phyloP scores from a whole-genome alignment of 2,329 filamentous ascomycete genomes.

The Ophiostoma triangulosporum region DNA sequence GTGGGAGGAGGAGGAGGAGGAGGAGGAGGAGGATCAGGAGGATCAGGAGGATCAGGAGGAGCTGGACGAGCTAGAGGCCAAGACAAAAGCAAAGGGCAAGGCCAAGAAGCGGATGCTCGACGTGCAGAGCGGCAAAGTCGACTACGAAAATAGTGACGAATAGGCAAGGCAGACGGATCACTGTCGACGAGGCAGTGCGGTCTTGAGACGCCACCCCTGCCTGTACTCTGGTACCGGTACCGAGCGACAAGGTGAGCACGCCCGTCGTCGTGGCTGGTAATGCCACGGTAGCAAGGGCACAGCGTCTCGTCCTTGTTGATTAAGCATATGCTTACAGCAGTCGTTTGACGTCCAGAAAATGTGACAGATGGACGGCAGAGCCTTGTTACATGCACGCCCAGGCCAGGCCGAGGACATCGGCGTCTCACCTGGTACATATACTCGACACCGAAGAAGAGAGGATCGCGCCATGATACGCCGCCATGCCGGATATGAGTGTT shows the following conservation, averaged over 20 bases:
- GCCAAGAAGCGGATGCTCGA: not conserved
- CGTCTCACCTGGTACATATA: no score
- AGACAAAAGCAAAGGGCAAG: not conserved
- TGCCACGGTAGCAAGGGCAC: not conserved
- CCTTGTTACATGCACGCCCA: no score
- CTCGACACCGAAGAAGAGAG: no score
- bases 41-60: slow-evolving; percentile 6
- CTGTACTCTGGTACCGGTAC: not conserved
- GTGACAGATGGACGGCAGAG: no score
- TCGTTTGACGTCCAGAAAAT: no score
- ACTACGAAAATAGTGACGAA: not conserved
- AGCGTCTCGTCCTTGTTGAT: not conserved
- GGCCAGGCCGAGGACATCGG: no score
- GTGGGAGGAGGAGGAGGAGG: not conserved
- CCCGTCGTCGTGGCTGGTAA: not conserved
- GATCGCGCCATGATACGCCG: no score
- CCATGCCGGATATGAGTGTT: no score
- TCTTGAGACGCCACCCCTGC: not conserved
- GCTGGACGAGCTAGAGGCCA: slow-evolving; percentile 5
- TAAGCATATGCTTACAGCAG: no score
- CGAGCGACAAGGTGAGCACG: not conserved
- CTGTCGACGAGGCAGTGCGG: no score
- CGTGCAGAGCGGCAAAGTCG: not conserved
- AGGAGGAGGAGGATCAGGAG: slow-evolving; percentile 4
- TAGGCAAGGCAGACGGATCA: not conserved